Evolutionary conservation across 805 yeast species (phyloP), one percentile per base, ranked within the genome.

Genomic region (Candida patagonica): DNA sequence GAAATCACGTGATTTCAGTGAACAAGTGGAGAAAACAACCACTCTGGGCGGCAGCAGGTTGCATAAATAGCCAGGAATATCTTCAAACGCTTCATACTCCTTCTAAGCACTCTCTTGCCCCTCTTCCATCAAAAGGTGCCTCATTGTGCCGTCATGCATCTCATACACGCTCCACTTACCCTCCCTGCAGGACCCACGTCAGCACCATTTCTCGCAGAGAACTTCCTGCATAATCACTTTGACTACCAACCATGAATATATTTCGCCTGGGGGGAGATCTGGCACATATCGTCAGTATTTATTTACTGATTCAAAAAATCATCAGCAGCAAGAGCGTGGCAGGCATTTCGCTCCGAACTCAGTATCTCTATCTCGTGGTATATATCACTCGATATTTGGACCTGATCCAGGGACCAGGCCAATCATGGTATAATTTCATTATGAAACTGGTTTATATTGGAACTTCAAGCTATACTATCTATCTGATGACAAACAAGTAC

Each of bases 341-440:
- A 23, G 98, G 98, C 32, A 73, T 92, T 36, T 87, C 96, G 1
- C 65, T 84, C 56, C 89, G 89, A 63, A 84, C 97, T 0, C 97
- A 92, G 58, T 65, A 73, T 1, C 65, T 89, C 30, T 92, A 89
- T 59, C 76, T 73, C 31, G 47, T 78, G 24, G 95, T 86, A 15
- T 87, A 76, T 52, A 55, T 75, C 31, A 70, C 87, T 10, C 73
- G 96, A 45, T 87, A 86, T 59, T 48, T 82, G 43, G 87, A 81
- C 59, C 56, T 78, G 43, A 58, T 78, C 43, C 63, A 65, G 42
- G 33, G 43, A 30, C 49, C 54, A 6, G 55, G 64, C 63, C 32
- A 44, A 57, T 43, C 94, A 1, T 42, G 80, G 1, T 89, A 92
- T 69, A 86, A 82, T 63, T 66, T 83, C 2, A 41, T 79, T 34